These are phyloP conservation scores for Globisporangium lucens DNA, from an alignment of 352 stramenopile species.

Conservation along the genomic window DNA sequence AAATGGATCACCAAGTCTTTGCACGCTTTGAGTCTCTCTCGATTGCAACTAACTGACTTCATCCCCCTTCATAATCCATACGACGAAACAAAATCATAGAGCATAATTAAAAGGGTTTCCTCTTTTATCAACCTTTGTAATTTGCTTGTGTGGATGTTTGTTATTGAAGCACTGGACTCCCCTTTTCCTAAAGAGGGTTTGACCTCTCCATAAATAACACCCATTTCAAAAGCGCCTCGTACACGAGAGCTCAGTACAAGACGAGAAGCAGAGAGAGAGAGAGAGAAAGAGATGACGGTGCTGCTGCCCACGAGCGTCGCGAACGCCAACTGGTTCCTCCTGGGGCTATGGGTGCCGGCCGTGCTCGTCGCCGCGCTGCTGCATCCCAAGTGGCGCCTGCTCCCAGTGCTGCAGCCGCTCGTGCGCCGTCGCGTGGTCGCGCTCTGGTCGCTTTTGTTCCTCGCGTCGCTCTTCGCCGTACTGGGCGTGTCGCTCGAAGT, in stretches of 20 bases:
- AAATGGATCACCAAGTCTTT: not conserved
- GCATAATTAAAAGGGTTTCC: not conserved
- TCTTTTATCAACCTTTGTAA: not conserved
- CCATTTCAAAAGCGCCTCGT: not conserved
- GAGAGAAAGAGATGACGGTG: constrained; percentile 50
- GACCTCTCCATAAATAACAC: not conserved
- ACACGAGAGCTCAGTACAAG: not conserved
- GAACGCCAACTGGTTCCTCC: constrained; percentile 67
- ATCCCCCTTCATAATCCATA: not conserved
- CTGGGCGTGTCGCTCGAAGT: constrained; percentile 48
- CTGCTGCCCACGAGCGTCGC: constrained; percentile 63
- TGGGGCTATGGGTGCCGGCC: constrained; percentile 26
- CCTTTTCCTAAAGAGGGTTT: not conserved
- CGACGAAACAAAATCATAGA: not conserved
- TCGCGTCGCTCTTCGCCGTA: constrained; percentile 29
- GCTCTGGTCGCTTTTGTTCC: constrained; percentile 44
- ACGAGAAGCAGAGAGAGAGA: not conserved
- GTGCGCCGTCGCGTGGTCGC: constrained; percentile 21
- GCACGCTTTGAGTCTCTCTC: not conserved
- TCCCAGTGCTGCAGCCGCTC: constrained; percentile 25
- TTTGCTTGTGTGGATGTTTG: not conserved
- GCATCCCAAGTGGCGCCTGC: constrained; percentile 39
- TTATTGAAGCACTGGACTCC: not conserved
- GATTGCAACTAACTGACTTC: not conserved
- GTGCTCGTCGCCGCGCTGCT: constrained; percentile 30